Percentiles rank a stretch among this genome's conserved stretches.
Evolutionary conservation across 2,329 filamentous ascomycete species (phyloP).

Genomic region (Epichloe festucae): DNA sequence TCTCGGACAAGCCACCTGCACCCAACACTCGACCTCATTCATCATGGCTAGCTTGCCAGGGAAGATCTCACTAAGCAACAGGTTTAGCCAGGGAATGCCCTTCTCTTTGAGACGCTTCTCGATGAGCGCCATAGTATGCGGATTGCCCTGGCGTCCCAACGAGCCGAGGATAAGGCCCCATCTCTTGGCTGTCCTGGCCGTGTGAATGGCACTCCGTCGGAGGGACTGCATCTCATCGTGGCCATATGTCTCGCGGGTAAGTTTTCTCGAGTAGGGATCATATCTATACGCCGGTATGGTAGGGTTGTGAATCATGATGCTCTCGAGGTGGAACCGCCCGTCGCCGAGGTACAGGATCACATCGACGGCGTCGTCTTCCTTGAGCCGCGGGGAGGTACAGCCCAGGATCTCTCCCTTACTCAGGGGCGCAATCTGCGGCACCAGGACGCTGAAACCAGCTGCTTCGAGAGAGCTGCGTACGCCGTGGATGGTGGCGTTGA

Average conservation of each 20-base stretch:
- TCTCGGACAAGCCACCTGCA: slow-evolving; percentile 93
- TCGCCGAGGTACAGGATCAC: slow-evolving; percentile 82
- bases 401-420: slow-evolving; percentile 93
- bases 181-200: slow-evolving; percentile 65
- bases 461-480: slow-evolving; percentile 64
- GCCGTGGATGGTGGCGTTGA: slow-evolving; percentile 92
- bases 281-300: slow-evolving; percentile 84
- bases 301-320: slow-evolving; percentile 98
- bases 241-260: slow-evolving; percentile 84
- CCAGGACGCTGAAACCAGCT: slow-evolving; percentile 71
- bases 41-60: slow-evolving; percentile 91
- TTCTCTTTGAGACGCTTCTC: slow-evolving; percentile 59
- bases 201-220: slow-evolving; percentile 61
- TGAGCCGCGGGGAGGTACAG: slow-evolving; percentile 77
- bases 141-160: slow-evolving; percentile 87
- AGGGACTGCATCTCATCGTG: slow-evolving; percentile 83
- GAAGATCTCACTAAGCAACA: slow-evolving; percentile 90
- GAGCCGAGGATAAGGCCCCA: slow-evolving; percentile 95
- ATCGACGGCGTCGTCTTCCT: slow-evolving; percentile 48
- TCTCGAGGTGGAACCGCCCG: slow-evolving; percentile 90
- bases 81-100: slow-evolving; percentile 69
- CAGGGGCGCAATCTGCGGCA: slow-evolving; percentile 85
- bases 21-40: slow-evolving; percentile 92
- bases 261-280: slow-evolving; percentile 84
- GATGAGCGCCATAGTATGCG: slow-evolving; percentile 78